Base-by-base conservation (phyloP, 495 filamentous ascomycete genomes). In the Staphylotrichum longicolle region DNA sequence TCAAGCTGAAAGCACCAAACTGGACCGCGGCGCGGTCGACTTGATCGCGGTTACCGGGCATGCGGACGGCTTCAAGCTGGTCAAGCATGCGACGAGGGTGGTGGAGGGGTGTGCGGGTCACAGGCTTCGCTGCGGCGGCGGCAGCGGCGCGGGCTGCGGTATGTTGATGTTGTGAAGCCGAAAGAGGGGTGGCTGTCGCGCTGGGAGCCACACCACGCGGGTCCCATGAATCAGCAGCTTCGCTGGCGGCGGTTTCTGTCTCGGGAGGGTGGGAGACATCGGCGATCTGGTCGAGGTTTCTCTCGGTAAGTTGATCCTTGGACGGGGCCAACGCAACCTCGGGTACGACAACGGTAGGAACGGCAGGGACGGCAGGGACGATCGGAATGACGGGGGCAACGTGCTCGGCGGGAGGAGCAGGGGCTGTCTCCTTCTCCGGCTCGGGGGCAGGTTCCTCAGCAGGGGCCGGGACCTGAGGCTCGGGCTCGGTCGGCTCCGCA, bases 11-110 rank as follows among this genome's bases (percentile, higher is more conserved):
- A 70, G 91, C 95, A 54, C 94, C 94, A 74, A 99, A 99, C 71
- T 98, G 95, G 46, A 99, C 91, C n/a, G 91, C 88, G 52, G 93
- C 84, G 55, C 91, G 87, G 71, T 96, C 92, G 8, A 98, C 90
- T 44, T 70, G 62, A 44, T 91, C 92, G 67, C 96, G 92, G 74
- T 97, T 96, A n/a, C 91, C 91, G 37, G 94, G 94, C 94, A 99
- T 98, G 54, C 96, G 90, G 41, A 99, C 94, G 15, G 93, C 91
- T 73, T 99, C 95, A 70, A 93, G 92, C 69, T 99, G 94, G 63
- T 97, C 92, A 67, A 95, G 81, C 46, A 96, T 82, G 63, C 90
- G 86, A 34, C 93, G 86, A 70, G 93, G 86, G 40, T 62, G 58
- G 68, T 87, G 89, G 66, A 86, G 90, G 37, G 91, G 82, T 34